These are phyloP conservation scores for Chalaropsis thielavioides DNA, from an alignment of 2,329 filamentous ascomycete species.

Conservation along the genomic window DNA sequence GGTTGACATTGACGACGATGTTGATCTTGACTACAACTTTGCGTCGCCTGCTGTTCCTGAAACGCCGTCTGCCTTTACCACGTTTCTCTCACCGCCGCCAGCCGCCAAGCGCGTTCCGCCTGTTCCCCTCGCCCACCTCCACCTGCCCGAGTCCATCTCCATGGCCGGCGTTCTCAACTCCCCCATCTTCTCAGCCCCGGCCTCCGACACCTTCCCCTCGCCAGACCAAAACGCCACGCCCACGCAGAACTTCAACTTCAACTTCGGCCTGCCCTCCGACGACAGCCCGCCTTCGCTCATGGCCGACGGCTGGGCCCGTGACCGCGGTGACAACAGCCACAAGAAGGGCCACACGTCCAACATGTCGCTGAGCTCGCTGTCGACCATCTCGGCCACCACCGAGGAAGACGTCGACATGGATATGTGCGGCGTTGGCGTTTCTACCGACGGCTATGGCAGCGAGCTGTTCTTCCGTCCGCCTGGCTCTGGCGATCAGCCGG, in stretches of 20 bases:
- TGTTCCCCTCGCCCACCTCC: constrained; percentile 12
- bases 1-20: constrained; percentile 30
- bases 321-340: neutral
- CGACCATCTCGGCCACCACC: constrained; percentile 2
- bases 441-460: neutral
- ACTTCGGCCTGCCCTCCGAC: constrained; percentile 3
- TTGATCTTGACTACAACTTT: constrained; percentile 47
- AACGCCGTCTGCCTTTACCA: constrained; percentile 28
- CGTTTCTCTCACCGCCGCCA: constrained; percentile 40
- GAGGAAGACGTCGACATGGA: neutral
- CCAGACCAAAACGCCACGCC: neutral
- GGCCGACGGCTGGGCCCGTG: neutral
- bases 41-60: constrained; percentile 38
- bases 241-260: constrained; percentile 5
- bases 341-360: constrained; percentile 3
- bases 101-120: constrained; percentile 28
- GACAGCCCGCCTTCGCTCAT: neutral
- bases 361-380: constrained; percentile 4
- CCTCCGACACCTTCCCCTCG: neutral
- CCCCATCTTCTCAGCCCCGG: constrained; percentile 7
- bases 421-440: neutral
- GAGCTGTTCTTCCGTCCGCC: neutral
- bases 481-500: neutral
- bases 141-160: neutral
- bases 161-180: constrained; percentile 12